phyloP scores from a whole-genome alignment of 2,329 filamentous ascomycete genomes.

The Dendrostoma leiphaemia region DNA sequence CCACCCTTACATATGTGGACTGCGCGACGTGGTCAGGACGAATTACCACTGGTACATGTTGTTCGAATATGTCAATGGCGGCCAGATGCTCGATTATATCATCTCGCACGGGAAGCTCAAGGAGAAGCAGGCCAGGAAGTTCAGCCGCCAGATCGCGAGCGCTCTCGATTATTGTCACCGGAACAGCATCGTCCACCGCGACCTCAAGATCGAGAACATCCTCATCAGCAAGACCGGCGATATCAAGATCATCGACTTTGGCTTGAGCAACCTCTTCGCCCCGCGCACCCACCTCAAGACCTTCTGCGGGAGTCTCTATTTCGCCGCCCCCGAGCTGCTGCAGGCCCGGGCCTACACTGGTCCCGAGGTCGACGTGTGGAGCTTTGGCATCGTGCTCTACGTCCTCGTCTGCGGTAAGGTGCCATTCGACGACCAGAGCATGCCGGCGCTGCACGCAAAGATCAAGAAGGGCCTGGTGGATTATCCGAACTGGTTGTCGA shows the following conservation, averaged over 20 bases:
- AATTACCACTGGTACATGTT: constrained; percentile 99
- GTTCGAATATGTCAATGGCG: constrained; percentile 97
- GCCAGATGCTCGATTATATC: constrained; percentile 99
- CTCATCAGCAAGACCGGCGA: constrained; percentile 98
- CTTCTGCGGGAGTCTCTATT: constrained; percentile 96
- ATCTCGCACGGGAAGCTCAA: constrained; percentile 97
- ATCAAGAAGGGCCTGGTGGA: constrained; percentile 97
- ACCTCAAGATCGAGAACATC: constrained; percentile 98
- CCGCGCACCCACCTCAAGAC: constrained; percentile 86
- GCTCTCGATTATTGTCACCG: constrained; percentile 96
- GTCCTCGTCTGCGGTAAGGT: constrained; percentile 97
- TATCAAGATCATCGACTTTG: constrained; percentile 99
- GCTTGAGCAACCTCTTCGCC: constrained; percentile 91
- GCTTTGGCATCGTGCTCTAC: constrained; percentile 96
- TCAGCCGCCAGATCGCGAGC: constrained; percentile 94
- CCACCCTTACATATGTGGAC: constrained; percentile 93
- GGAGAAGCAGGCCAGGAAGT: constrained; percentile 97
- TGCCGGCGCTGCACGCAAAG: constrained; percentile 96
- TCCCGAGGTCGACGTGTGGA: constrained; percentile 97
- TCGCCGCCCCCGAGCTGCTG: constrained; percentile 90
- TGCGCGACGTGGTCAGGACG: constrained; percentile 92
- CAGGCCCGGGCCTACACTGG: constrained; percentile 94
- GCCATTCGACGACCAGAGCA: constrained; percentile 97
- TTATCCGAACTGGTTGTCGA: constrained; percentile 89
- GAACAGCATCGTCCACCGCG: constrained; percentile 96